These are phyloP conservation scores for Pseudogymnoascus sp. DNA, from an alignment of 2,329 filamentous ascomycete genomes.

Conservation along the genomic window DNA sequence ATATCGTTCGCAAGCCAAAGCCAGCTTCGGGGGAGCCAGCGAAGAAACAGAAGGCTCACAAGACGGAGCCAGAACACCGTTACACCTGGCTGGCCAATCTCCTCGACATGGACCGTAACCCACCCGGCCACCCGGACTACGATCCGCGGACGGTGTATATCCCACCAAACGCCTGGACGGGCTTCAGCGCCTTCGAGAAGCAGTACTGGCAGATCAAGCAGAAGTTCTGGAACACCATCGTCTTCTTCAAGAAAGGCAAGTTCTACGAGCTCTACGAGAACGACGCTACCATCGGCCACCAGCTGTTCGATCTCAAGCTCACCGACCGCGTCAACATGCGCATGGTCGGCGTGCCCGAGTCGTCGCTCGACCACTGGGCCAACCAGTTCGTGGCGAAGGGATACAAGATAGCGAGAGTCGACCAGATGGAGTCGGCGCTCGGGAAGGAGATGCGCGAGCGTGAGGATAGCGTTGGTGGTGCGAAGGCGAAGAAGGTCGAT, in stretches of 20 bases:
- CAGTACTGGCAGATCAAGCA: conserved; percentile 99
- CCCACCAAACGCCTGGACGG: conserved; percentile 67
- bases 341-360: conserved; percentile 96
- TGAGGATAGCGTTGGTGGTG: conserved; percentile 42
- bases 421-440: conserved; percentile 92
- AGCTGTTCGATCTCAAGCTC: conserved; percentile 94
- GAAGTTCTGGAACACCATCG: conserved; percentile 93
- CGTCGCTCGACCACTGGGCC: conserved; percentile 92
- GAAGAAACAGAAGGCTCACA: conserved; percentile 54
- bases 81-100: conserved; percentile 88
- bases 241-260: conserved; percentile 99
- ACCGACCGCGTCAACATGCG: conserved; percentile 99
- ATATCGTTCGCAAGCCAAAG: conserved; percentile 30
- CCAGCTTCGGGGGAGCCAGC: conserved; percentile 17
- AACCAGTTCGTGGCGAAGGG: conserved; percentile 98
- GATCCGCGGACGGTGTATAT: conserved; percentile 89
- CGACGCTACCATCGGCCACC: conserved; percentile 91
- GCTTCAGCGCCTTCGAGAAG: conserved; percentile 91
- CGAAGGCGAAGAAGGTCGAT: conserved; percentile 57
- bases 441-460: conserved; percentile 99
- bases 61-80: conserved; percentile 73
- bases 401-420: conserved; percentile 92
- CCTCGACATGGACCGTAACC: conserved; percentile 73
- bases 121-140: conserved; percentile 74
- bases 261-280: conserved; percentile 99